phyloP scores from a whole-genome alignment of 78 protist genomes.

The Dictyostelium citrinum region DNA sequence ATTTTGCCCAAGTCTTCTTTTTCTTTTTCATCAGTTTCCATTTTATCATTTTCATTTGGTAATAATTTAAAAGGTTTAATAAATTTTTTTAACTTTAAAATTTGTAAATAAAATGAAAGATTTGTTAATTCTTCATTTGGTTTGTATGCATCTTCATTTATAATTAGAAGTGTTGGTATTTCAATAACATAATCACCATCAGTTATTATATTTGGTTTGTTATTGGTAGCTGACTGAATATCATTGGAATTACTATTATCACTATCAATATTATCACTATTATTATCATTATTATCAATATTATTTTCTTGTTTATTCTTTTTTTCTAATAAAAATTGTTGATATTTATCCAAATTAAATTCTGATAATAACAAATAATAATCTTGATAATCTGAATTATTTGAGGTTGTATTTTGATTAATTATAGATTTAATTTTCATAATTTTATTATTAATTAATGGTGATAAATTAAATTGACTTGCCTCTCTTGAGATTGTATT shows the following conservation, averaged over 20 bases:
- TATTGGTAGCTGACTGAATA: not conserved
- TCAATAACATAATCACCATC: not conserved
- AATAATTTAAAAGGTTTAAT: not conserved
- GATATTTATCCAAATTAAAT: not conserved
- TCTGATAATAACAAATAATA: conserved; percentile 3
- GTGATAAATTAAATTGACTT: not conserved
- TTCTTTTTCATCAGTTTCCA: not conserved
- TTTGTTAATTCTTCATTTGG: not conserved
- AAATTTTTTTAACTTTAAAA: not conserved
- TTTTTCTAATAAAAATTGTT: not conserved
- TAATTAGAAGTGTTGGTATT: not conserved
- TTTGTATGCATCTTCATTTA: not conserved
- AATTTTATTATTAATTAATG: not conserved
- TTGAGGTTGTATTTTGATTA: not conserved
- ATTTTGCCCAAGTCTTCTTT: not conserved
- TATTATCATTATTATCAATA: not conserved
- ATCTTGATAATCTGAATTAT: not conserved
- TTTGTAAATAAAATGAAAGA: conserved; percentile 6
- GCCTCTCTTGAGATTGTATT: not conserved
- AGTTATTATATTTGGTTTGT: not conserved
- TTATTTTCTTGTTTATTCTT: not conserved
- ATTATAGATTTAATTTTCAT: not conserved
- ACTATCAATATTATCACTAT: not conserved
- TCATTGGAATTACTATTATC: not conserved
- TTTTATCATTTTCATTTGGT: not conserved